Evolutionary conservation across 2,329 filamentous ascomycete species (phyloP).

Genomic region (Sclerotiophoma versabilis): DNA sequence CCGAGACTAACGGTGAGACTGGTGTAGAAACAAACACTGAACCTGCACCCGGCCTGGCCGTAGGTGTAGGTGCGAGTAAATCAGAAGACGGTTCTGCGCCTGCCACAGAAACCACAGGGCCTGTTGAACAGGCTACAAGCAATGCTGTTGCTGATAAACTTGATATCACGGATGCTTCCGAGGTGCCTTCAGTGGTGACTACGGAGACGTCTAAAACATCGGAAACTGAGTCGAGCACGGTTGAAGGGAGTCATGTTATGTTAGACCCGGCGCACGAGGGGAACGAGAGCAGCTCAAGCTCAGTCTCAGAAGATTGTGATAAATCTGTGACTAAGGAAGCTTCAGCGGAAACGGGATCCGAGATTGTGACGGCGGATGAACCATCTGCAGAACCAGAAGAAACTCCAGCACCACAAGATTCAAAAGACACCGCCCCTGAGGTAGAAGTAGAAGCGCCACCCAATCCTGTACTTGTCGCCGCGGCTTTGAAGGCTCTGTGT

Average conservation of each 20-base stretch:
- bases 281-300: background rate
- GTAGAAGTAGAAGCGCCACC: conserved; percentile 8
- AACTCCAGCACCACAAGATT: background rate
- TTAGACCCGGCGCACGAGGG: background rate
- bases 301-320: background rate
- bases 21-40: background rate
- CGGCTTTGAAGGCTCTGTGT: conserved; percentile 6
- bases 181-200: background rate
- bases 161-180: background rate
- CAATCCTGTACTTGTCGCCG: conserved; percentile 7
- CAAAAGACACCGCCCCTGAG: conserved; percentile 1
- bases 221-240: background rate
- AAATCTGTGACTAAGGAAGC: background rate
- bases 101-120: background rate
- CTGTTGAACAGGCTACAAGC: background rate
- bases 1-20: background rate
- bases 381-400: background rate
- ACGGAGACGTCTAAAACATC: background rate
- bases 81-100: background rate
- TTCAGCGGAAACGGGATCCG: background rate
- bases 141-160: background rate
- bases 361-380: background rate
- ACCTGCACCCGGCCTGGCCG: background rate
- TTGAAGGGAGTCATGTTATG: background rate
- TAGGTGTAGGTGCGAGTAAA: background rate